Evolutionary conservation across 2,329 filamentous ascomycete genomes (phyloP).

Genomic region (Penicillium freii): DNA sequence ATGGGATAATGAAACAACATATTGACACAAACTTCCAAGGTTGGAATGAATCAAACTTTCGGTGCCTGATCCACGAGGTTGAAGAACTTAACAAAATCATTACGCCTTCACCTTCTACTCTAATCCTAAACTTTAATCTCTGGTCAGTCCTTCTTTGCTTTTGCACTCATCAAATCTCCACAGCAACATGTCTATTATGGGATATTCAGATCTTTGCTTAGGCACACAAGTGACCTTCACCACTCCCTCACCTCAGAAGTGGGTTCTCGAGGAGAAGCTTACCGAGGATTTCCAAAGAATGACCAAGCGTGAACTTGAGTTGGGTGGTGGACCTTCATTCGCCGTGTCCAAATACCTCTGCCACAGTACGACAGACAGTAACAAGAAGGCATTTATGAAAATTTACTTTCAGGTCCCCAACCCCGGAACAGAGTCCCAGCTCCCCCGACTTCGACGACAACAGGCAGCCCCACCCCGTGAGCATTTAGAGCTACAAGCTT

Average conservation of each 20-base stretch:
- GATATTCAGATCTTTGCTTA: neutral
- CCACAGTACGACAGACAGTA: neutral
- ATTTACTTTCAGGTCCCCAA: neutral
- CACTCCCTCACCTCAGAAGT: neutral
- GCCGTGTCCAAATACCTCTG: neutral
- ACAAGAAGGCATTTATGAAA: neutral
- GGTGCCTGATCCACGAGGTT: neutral
- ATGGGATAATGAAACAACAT: too few species aligned
- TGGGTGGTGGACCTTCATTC: neutral
- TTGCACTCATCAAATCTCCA: neutral
- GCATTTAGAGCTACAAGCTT: neutral
- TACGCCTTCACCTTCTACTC: neutral
- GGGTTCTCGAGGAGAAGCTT: slow-evolving; percentile 1
- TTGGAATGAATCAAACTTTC: neutral
- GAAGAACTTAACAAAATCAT: neutral
- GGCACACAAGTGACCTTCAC: neutral
- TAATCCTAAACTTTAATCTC: neutral
- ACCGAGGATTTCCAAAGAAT: neutral
- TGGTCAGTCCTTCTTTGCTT: neutral
- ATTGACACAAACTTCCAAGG: neutral
- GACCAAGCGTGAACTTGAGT: neutral
- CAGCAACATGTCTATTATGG: neutral
- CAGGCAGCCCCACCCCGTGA: neutral
- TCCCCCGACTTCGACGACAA: neutral
- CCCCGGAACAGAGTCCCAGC: neutral